Conservation (phyloP, 1,284 basidiomycete genomes). For the Clitocybe nebularis region DNA sequence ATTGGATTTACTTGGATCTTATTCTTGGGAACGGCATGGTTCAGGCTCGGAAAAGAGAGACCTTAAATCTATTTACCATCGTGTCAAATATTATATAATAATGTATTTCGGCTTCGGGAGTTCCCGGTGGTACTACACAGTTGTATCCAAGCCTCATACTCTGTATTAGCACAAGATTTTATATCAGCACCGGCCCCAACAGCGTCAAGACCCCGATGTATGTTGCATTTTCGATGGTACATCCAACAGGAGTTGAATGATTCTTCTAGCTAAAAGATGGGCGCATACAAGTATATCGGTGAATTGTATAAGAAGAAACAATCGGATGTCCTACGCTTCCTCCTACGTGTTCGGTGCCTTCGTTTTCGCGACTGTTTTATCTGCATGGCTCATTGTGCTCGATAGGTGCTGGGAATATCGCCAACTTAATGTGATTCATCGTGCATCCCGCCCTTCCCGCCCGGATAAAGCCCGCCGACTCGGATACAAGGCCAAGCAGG, state of each 20-base stretch:
- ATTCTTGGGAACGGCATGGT: too few species aligned
- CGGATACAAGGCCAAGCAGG: constrained; percentile 99
- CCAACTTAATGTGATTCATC: constrained; percentile 97
- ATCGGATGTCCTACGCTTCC: constrained; percentile 96
- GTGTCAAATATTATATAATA: too few species aligned
- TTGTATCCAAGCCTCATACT: constrained; percentile 19
- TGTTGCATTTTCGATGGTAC: constrained; percentile 4
- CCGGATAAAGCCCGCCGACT: constrained; percentile 99
- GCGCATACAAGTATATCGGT: constrained; percentile 96
- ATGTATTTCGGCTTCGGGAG: too few species aligned
- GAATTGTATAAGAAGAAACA: constrained; percentile 97
- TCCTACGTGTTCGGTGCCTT: constrained; percentile 90
- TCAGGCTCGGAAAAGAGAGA: too few species aligned
- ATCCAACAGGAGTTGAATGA: constrained; percentile 12
- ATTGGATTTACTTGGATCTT: too few species aligned
- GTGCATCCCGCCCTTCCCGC: constrained; percentile 95
- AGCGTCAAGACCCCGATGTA: constrained; percentile 32
- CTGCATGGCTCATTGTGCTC: constrained; percentile 3
- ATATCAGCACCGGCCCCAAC: constrained; percentile 21
- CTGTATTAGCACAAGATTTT: constrained; percentile 18
- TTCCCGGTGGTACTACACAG: constrained; percentile 24
- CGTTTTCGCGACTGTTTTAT: neutral
- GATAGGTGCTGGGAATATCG: constrained; percentile 98
- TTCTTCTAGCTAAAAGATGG: constrained; percentile 53
- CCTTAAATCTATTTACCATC: too few species aligned